Evolutionary conservation across 192 early-diverging fungal genomes (phyloP).

Genomic region (Linnemannia elongata): DNA sequence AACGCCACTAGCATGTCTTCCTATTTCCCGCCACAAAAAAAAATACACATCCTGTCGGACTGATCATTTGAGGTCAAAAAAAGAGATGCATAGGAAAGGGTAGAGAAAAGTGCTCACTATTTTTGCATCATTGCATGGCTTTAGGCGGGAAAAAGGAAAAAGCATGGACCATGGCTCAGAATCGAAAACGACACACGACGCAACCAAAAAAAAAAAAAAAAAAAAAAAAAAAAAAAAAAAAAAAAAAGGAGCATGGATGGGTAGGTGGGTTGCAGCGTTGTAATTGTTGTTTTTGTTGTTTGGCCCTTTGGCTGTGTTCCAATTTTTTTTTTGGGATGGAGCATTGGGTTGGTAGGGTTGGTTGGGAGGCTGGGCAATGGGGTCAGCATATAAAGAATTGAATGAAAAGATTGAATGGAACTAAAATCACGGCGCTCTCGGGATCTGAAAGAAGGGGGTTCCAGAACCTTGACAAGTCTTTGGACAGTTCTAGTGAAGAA

Average conservation of each 20-base stretch:
- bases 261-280: neutral
- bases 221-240: neutral
- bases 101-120: neutral
- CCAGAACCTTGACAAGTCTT: too few relatives aligned
- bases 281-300: neutral
- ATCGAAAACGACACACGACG: neutral
- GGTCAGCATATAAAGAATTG: too few relatives aligned
- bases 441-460: too few relatives aligned
- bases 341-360: too few relatives aligned
- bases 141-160: neutral
- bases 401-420: too few relatives aligned
- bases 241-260: neutral
- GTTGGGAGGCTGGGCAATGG: too few relatives aligned
- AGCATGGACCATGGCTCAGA: neutral
- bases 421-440: too few relatives aligned
- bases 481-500: too few relatives aligned
- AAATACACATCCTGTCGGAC: too few relatives aligned
- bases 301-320: conserved; percentile 17
- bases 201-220: neutral
- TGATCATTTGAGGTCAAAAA: too few relatives aligned
- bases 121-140: neutral
- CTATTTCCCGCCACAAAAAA: neutral
- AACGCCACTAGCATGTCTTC: neutral
- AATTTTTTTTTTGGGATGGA: conserved; percentile 18
- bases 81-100: neutral